A percentile compares a stretch with the other conserved stretches of the same genome.
These are phyloP conservation scores for Multifurca ochricompacta DNA, from an alignment of 768 basidiomycete species.

Conservation along the genomic window DNA sequence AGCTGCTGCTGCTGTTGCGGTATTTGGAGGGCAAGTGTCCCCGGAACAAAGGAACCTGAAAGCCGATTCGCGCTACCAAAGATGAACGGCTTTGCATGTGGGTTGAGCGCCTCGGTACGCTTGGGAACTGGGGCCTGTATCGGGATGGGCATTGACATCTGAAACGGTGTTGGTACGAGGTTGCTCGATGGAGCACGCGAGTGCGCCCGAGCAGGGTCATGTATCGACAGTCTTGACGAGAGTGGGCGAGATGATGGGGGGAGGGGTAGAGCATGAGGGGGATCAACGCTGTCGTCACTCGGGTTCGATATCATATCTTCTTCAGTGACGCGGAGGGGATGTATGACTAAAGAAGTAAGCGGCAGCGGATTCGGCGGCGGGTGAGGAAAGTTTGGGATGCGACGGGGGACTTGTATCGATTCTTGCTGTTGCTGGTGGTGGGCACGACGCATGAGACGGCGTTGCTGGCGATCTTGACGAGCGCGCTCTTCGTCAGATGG, in stretches of 20 bases:
- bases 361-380: constrained; percentile 50
- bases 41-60: constrained; percentile 30
- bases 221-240: constrained; percentile 52
- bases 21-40: constrained; percentile 24
- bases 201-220: constrained; percentile 58
- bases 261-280: constrained; percentile 1
- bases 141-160: constrained; percentile 11
- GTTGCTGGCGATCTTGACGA: constrained; percentile 55
- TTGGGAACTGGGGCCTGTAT: constrained; percentile 18
- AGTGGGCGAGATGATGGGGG: constrained; percentile 25
- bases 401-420: constrained; percentile 51
- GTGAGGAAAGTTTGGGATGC: constrained; percentile 72
- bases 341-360: constrained; percentile 29
- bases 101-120: constrained; percentile 47
- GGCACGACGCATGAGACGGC: constrained; percentile 47
- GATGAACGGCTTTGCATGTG: constrained; percentile 77
- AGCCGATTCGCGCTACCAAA: constrained; percentile 44
- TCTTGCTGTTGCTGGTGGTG: constrained; percentile 31
- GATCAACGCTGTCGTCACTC: constrained; percentile 56
- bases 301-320: constrained; percentile 82
- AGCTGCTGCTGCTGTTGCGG: constrained; percentile 27
- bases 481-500: constrained; percentile 86
- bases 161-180: constrained; percentile 15
- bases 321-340: constrained; percentile 28
- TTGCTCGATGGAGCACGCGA: constrained; percentile 36